Conservation (phyloP, 257 asterid genomes). For the Scutellaria baicalensis region DNA sequence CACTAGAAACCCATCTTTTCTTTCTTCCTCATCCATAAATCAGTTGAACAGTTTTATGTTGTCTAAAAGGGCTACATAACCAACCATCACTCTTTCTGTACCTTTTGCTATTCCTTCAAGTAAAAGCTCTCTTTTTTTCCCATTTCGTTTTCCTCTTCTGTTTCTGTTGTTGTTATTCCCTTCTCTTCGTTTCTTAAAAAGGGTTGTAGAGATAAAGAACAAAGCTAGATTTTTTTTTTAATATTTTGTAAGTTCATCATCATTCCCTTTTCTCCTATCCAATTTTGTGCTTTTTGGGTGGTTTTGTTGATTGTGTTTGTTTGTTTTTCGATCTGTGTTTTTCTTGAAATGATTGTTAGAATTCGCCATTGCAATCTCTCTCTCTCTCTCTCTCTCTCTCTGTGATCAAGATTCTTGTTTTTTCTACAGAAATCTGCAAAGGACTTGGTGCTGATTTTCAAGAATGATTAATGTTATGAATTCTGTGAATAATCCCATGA, state of each 20-base stretch:
- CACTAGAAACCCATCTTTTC: background rate
- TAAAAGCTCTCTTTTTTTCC: slow-evolving; percentile 6
- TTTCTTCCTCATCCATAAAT: slow-evolving; percentile 13
- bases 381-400: background rate
- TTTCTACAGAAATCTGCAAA: slow-evolving; percentile 11
- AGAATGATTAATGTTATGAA: slow-evolving; percentile 62
- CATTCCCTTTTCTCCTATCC: background rate
- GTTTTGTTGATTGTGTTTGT: background rate
- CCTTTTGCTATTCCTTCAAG: slow-evolving; percentile 33
- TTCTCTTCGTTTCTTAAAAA: slow-evolving; percentile 25
- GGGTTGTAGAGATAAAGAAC: background rate
- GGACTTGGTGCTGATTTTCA: background rate
- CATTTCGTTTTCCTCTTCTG: background rate
- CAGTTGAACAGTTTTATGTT: slow-evolving; percentile 23
- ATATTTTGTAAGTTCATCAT: slow-evolving; percentile 3
- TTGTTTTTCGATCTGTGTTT: slow-evolving; percentile 17
- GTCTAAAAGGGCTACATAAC: slow-evolving; percentile 19
- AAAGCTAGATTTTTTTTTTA: background rate
- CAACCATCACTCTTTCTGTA: slow-evolving; percentile 18
- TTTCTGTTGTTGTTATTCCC: background rate
- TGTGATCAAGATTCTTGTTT: background rate
- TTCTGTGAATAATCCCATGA: slow-evolving; percentile 39
- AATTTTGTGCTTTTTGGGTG: background rate
- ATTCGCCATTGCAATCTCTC: no score
- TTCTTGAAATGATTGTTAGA: background rate